Base-by-base conservation (phyloP, 1,284 basidiomycete genomes). In the Mycosarcoma maydis region DNA sequence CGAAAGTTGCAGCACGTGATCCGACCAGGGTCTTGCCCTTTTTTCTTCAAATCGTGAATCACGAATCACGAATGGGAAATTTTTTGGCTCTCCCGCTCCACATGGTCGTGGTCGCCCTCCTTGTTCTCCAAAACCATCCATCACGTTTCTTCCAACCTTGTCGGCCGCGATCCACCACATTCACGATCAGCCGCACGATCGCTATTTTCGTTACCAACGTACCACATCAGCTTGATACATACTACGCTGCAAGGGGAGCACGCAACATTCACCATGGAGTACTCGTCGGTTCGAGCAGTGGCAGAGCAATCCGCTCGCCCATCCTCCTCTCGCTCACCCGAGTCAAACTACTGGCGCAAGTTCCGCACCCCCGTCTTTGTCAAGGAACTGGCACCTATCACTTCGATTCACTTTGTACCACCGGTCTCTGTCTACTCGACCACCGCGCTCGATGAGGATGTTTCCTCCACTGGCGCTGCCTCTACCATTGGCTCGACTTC, bases 321-420 rank as follows among this genome's bases (percentile, higher is more conserved):
- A 10, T 61, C 61, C 2, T 60, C 53, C 6, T 61, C 56, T 3
- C 56, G 61, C 37, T 70, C 66, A 2, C 59, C 66, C 19, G 79
- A 80, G 38, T 74, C 77, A 7, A 54, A 68, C 50, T 80, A 81
- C 56, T 81, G 78, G 78, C 71, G 78, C 36, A 73, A 72, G 19
- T 81, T 80, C 51, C 72, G 68, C 8, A 55, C 72, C 1, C 78
- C 78, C 24, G 62, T 79, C 24, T 81, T 81, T 48, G 53, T 80
- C 60, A 80, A 80, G 41, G 78, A 81, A 42, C 72, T 75, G 36
- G 77, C 77, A 6, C 78, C 79, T 30, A 73, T 80, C 48, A 79
- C 76, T n/a, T 76, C 66, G 41, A 78, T 81, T 34, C 70, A 74
- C 53, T 81, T 77, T 48, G 77, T 78, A 1, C 79, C 79, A 3